Evolutionary conservation across 495 filamentous ascomycete species (phyloP).

Genomic region (Trichoderma gamsii): DNA sequence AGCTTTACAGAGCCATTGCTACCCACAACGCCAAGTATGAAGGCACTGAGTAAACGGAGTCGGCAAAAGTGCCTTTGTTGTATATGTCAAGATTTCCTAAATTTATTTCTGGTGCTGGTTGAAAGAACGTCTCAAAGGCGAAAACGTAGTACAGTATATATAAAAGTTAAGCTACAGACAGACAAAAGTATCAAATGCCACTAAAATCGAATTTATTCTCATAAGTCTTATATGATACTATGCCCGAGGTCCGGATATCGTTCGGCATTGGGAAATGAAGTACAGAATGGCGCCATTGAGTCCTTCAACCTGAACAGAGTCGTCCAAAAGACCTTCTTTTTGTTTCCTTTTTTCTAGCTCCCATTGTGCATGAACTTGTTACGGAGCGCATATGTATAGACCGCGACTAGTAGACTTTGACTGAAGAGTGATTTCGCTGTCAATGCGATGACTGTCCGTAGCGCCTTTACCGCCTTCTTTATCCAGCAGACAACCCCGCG

Average conservation of each 20-base stretch:
- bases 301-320: neutral
- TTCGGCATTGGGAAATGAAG: conserved; percentile 9
- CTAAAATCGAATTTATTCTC: no score
- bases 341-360: neutral
- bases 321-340: neutral
- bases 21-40: conserved; percentile 67
- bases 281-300: conserved; percentile 6
- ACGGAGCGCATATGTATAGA: neutral
- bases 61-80: neutral
- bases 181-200: neutral
- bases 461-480: no score
- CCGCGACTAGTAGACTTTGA: neutral
- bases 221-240: neutral
- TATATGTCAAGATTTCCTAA: neutral
- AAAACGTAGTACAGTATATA: neutral
- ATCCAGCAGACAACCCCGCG: no score
- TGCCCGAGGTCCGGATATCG: neutral
- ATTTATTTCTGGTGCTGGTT: neutral
- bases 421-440: neutral
- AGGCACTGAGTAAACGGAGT: conserved; percentile 23
- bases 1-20: conserved; percentile 50
- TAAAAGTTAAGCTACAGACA: neutral
- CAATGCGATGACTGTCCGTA: neutral
- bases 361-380: neutral
- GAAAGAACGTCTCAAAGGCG: neutral